Conservation (phyloP, 192 early-diverging fungal genomes). For the Spizellomyces punctatus region DNA sequence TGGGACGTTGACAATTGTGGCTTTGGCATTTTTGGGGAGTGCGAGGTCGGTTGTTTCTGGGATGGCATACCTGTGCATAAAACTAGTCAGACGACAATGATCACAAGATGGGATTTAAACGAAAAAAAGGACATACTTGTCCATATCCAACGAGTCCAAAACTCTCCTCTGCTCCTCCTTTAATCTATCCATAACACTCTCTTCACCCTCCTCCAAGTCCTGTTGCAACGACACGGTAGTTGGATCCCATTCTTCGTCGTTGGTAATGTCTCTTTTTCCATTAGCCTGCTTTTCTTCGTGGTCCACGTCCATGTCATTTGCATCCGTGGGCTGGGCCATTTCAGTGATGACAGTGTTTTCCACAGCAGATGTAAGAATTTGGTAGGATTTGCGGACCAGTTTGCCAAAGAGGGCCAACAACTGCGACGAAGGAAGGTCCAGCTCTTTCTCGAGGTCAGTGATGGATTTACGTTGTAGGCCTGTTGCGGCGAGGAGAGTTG, state of each 20-base stretch:
- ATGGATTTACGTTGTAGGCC: conserved; percentile 93
- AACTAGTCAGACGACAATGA: not conserved
- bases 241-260: conserved; percentile 89
- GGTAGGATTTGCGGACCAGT: conserved; percentile 77
- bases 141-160: conserved; percentile 75
- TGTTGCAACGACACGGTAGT: conserved; percentile 73
- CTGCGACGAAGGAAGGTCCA: conserved; percentile 80
- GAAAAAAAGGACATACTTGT: conserved; percentile 46
- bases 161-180: conserved; percentile 77
- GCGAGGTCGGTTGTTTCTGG: not conserved
- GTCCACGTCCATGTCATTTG: conserved; percentile 34
- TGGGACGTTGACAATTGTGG: conserved; percentile 24
- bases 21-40: not conserved
- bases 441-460: conserved; percentile 85
- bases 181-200: conserved; percentile 67
- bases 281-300: conserved; percentile 21
- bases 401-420: conserved; percentile 94
- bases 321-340: conserved; percentile 26
- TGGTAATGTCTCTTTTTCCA: conserved; percentile 54
- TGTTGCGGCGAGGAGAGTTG: conserved; percentile 81
- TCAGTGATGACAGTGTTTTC: conserved; percentile 20
- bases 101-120: not conserved
- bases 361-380: not conserved
- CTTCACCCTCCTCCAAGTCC: conserved; percentile 83
- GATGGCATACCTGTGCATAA: conserved; percentile 61